Evolutionary conservation across 2,329 filamentous ascomycete genomes (phyloP), one percentile per base, ranked within the genome.

Genomic region (Pestalotiopsis fici): DNA sequence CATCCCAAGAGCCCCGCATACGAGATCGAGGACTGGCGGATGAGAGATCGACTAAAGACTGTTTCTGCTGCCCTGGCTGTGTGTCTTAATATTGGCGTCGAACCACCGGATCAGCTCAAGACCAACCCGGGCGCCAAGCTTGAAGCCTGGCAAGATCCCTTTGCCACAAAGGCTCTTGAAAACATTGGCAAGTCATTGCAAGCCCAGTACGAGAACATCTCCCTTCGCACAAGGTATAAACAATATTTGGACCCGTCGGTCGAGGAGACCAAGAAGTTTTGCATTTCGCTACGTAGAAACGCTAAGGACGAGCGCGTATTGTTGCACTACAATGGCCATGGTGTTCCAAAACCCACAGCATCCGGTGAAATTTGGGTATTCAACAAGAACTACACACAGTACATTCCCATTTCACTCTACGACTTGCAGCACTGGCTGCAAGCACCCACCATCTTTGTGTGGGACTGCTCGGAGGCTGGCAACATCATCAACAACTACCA

Each of bases 311-410:
- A 99, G 82, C 87, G 96, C 62, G 94, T 99, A 1, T 84, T 99
- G n/a, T 93, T 99, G 74, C 96, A 99, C 78, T 99, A 99, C 85
- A 99, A 99, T 74, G 96, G 96, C 18, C 96, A 99, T 78, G 96
- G 96, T 59, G 96, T 99, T 12, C 96, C 96, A 1, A 94, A 98
- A 75, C 96, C 96, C 3, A 99, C 96, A 0, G 90, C 93, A 3
- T 98, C 95, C 4, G 96, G 96, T 15, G 96, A 99, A 79, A 97
- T 99, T 23, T 99, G 96, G 96, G 97, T 98, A 4, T 99, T 99
- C 80, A 99, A 99, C 81, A 95, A 96, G 74, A 98, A 94, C 72
- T 99, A 98, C 78, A 99, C 96, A 0, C 96, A 99, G 80, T 99
- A 99, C 77, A 99, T 99, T 55, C 96, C 96, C 0, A 93, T 99